Evolutionary conservation across 192 early-diverging fungal species (phyloP), one percentile per base, ranked within the genome.

Genomic region (Gonapodya prolifera): DNA sequence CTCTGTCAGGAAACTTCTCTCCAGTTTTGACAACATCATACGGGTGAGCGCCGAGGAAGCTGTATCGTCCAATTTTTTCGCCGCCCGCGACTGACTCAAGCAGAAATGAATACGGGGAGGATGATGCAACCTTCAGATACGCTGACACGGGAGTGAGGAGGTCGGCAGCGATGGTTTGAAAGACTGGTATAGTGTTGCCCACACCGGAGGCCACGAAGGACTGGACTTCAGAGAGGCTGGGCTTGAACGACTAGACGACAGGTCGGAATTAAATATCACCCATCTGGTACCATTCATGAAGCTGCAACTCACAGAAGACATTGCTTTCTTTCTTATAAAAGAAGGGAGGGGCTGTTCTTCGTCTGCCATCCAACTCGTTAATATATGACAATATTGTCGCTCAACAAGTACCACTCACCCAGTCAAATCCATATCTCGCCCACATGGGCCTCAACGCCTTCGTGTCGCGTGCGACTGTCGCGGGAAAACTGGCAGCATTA

Each of bases 71-170:
- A 84, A 96, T 94, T 75, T 91, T 95, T 80, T 99, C 98, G 69
- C 95, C 95, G 45, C 95, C 96, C 70, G 89, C 83, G 28, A 97
- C 94, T 32, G 94, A 95, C 80, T 99, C 98, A 30, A 99, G 91
- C 79, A 99, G 82, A 78, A 99, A 99, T 34, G 98, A 98, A 82
- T 96, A 92, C 16, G 91, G 86, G 78, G 89, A 89, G 69, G 86
- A 84, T 71, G 92, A 85, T 28, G 94, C 85, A 28, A 98, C 87
- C 80, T 92, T 93, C 78, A 98, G 91, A 79, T 98, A 99, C 29
- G 95, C 97, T 28, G 94, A 91, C 23, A 99, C 95, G 33, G 98
- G 98, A 1, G 98, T 99, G 34, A 98, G 86, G 75, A 98, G 87
- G 81, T 99, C 98, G 34, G 92, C 92, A 17, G 91, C 90, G 35